Evolutionary conservation across 1,284 basidiomycete species (phyloP).

Genomic region (Ustilago cynodontis): DNA sequence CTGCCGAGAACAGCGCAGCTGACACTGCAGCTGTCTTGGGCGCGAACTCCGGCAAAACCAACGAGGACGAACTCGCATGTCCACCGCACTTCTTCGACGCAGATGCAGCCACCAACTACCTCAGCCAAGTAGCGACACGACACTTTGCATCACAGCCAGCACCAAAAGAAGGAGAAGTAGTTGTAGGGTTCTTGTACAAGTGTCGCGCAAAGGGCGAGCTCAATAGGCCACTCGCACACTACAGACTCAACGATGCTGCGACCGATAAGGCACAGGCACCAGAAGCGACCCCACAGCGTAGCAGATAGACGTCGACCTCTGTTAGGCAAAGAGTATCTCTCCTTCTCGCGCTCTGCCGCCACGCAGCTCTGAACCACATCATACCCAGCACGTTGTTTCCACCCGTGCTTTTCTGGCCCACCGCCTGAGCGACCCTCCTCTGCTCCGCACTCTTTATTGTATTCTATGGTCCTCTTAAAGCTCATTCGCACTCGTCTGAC

Average conservation of each 20-base stretch:
- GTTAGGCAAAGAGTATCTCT: not conserved
- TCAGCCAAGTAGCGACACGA: slow-evolving; percentile 53
- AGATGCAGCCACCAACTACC: slow-evolving; percentile 55
- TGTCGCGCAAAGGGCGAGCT: slow-evolving; percentile 60
- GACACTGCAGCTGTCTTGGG: slow-evolving; percentile 27
- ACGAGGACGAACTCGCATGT: slow-evolving; percentile 50
- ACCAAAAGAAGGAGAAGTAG: slow-evolving; percentile 65
- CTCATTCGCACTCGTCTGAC: not conserved
- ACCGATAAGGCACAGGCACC: slow-evolving; percentile 20
- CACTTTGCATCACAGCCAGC: slow-evolving; percentile 60
- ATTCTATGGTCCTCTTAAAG: slow-evolving; percentile 2
- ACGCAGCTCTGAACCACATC: not conserved
- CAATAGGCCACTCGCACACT: slow-evolving; percentile 46
- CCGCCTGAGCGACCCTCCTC: not conserved
- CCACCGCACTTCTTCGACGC: slow-evolving; percentile 61
- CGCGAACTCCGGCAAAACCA: slow-evolving; percentile 19
- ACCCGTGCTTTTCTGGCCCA: not conserved
- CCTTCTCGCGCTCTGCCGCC: not conserved
- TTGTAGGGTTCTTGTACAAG: slow-evolving; percentile 64
- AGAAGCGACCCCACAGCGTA: slow-evolving; percentile 20
- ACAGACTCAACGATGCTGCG: slow-evolving; percentile 35
- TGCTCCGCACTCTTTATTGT: slow-evolving; percentile 5
- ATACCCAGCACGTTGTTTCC: slow-evolving; percentile 13
- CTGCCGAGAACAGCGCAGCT: slow-evolving; percentile 27
- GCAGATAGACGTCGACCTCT: slow-evolving; percentile 6